Conservation (phyloP, 2,329 filamentous ascomycete genomes). For the Arachnomyces sp. region DNA sequence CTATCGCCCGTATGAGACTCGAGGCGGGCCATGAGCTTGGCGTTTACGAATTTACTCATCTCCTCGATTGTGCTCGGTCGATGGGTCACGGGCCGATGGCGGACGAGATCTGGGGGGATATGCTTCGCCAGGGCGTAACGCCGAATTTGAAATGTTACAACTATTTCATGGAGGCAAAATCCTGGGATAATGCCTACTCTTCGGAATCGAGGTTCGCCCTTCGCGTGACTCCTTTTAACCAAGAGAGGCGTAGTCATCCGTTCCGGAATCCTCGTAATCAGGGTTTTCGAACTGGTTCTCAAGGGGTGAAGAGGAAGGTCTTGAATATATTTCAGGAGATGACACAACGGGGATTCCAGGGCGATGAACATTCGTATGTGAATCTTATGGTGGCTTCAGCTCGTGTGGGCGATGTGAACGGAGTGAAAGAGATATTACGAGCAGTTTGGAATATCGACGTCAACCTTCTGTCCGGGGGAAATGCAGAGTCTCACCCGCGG, state of each 20-base stretch:
- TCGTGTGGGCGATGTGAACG: constrained; percentile 43
- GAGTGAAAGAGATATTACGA: constrained; percentile 41
- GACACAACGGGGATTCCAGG: constrained; percentile 33
- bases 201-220: constrained; percentile 33
- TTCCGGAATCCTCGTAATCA: constrained; percentile 16
- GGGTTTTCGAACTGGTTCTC: constrained; percentile 22
- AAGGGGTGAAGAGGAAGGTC: constrained; percentile 29
- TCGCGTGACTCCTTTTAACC: constrained; percentile 25
- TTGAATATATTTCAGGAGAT: constrained; percentile 41
- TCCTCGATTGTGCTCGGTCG: constrained; percentile 45
- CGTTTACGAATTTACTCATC: constrained; percentile 43
- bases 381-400: constrained; percentile 45
- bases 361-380: constrained; percentile 46
- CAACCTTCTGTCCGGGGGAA: constrained; percentile 28
- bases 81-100: constrained; percentile 40
- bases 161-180: constrained; percentile 42
- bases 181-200: constrained; percentile 38
- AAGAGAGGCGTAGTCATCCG: constrained; percentile 20
- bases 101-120: constrained; percentile 38
- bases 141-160: constrained; percentile 49
- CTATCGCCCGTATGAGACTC: constrained; percentile 32
- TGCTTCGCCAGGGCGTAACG: constrained; percentile 29
- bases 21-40: constrained; percentile 29
- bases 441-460: constrained; percentile 49
- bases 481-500: constrained; percentile 23